phyloP scores from a whole-genome alignment of 2,329 filamentous ascomycete genomes.

The Penicillium glabrum region DNA sequence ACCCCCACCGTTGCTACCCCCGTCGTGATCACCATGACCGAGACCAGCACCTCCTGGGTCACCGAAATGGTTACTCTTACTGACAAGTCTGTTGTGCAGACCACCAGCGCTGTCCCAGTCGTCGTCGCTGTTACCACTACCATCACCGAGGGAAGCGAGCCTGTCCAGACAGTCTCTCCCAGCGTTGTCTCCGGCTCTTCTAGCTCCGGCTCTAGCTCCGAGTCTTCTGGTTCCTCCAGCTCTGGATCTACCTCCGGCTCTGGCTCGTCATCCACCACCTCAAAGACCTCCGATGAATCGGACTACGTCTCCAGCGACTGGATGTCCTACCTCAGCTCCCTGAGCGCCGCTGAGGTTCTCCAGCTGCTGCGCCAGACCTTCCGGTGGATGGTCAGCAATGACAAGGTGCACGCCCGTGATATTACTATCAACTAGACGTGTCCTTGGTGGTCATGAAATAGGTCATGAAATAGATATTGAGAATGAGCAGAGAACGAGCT shows the following conservation, averaged over 20 bases:
- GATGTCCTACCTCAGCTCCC: constrained; percentile 30
- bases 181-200: constrained; percentile 16
- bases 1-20: constrained; percentile 12
- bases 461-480: background rate
- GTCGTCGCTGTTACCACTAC: constrained; percentile 23
- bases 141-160: constrained; percentile 7
- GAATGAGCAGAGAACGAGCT: background rate
- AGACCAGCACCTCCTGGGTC: constrained; percentile 13
- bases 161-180: constrained; percentile 14
- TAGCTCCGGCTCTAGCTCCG: constrained; percentile 9
- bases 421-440: constrained; percentile 16
- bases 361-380: constrained; percentile 29
- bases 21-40: background rate
- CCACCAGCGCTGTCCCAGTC: constrained; percentile 19
- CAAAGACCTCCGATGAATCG: constrained; percentile 6
- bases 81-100: constrained; percentile 22
- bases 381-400: constrained; percentile 30
- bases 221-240: constrained; percentile 8
- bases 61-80: constrained; percentile 20
- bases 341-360: constrained; percentile 33
- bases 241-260: constrained; percentile 4
- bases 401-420: constrained; percentile 34
- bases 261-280: constrained; percentile 11
- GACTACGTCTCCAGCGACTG: constrained; percentile 19
- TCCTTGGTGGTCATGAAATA: background rate